Conservation (phyloP, 106 monocot genomes). For the Dactylorhiza incarnata region DNA sequence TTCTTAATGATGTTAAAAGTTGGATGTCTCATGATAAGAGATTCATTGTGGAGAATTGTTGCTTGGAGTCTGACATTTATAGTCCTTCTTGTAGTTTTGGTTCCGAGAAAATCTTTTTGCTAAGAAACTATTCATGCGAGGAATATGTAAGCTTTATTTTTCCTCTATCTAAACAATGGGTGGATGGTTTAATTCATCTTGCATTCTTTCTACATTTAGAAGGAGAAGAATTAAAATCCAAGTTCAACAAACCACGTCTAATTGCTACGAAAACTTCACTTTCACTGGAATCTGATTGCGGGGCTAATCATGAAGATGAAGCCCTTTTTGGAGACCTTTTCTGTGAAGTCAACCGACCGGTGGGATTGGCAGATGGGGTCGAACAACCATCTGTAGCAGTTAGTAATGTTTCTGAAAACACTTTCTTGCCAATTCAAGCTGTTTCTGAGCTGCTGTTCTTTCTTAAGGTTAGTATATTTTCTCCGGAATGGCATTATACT, state of each 20-base stretch:
- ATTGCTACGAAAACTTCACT: slow-evolving; percentile 37
- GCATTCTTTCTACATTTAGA: slow-evolving; percentile 62
- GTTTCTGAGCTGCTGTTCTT: slow-evolving; percentile 56
- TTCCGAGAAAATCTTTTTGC: slow-evolving; percentile 42
- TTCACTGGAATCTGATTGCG: slow-evolving; percentile 46
- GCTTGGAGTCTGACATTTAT: slow-evolving; percentile 10
- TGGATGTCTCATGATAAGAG: slow-evolving; percentile 25
- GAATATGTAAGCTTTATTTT: slow-evolving; percentile 63
- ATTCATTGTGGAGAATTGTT: slow-evolving; percentile 14
- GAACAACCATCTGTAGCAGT: slow-evolving; percentile 39
- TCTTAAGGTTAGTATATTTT: slow-evolving; percentile 63
- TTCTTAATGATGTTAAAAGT: slow-evolving; percentile 46
- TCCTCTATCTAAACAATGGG: slow-evolving; percentile 62
- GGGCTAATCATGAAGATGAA: slow-evolving; percentile 80
- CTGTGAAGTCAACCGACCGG: slow-evolving; percentile 65
- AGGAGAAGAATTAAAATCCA: slow-evolving; percentile 46
- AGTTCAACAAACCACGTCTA: slow-evolving; percentile 30
- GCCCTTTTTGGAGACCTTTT: slow-evolving; percentile 98
- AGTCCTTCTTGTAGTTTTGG: slow-evolving; percentile 39
- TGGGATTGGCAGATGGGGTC: slow-evolving; percentile 39
- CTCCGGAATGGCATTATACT: slow-evolving; percentile 40
- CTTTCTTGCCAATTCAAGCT: slow-evolving; percentile 45
- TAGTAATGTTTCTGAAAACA: slow-evolving; percentile 15
- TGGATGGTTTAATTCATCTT: slow-evolving; percentile 69
- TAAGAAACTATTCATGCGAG: slow-evolving; percentile 47